phyloP scores from a whole-genome alignment of 1,284 basidiomycete species.

The Apiotrichum sp. region DNA sequence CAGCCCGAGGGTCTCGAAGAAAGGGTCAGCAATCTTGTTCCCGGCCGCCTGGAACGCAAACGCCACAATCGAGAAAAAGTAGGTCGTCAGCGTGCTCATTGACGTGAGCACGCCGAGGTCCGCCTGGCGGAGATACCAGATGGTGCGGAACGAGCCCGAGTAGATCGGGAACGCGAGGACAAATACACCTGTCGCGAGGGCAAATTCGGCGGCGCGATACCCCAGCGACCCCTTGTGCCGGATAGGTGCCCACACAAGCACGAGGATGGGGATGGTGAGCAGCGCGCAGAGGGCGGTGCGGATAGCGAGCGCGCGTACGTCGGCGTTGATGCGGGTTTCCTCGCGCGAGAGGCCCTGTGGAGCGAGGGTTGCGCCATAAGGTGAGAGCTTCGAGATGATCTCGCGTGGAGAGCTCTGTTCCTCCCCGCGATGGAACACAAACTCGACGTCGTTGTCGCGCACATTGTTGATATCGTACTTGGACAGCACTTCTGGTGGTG shows the following conservation, averaged over 20 bases:
- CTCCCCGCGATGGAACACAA: no score
- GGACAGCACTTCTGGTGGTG: no score
- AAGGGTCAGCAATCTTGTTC: slow-evolving; percentile 43
- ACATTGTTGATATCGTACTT: no score
- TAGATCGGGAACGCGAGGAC: slow-evolving; percentile 48
- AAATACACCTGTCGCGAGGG: slow-evolving; percentile 50
- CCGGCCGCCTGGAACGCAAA: slow-evolving; percentile 47
- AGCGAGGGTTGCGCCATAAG: slow-evolving; percentile 11
- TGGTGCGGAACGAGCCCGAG: slow-evolving; percentile 43
- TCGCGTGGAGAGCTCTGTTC: not conserved
- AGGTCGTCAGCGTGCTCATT: slow-evolving; percentile 49
- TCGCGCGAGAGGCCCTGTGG: not conserved
- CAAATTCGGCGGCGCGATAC: slow-evolving; percentile 47
- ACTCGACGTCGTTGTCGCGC: no score
- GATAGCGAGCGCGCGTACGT: slow-evolving; percentile 33
- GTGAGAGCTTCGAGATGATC: not conserved
- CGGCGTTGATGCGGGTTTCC: slow-evolving; percentile 10
- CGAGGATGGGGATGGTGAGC: slow-evolving; percentile 50
- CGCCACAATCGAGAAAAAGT: slow-evolving; percentile 50
- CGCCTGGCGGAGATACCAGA: slow-evolving; percentile 47
- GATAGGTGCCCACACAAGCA: slow-evolving; percentile 51
- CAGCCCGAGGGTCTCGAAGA: slow-evolving; percentile 52
- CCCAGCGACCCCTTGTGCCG: slow-evolving; percentile 34
- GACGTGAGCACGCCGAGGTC: slow-evolving; percentile 51
- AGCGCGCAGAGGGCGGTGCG: slow-evolving; percentile 42